Evolutionary conservation across 495 filamentous ascomycete genomes (phyloP), one percentile per base, ranked within the genome.

Genomic region (Penicillium atrosanguineum): DNA sequence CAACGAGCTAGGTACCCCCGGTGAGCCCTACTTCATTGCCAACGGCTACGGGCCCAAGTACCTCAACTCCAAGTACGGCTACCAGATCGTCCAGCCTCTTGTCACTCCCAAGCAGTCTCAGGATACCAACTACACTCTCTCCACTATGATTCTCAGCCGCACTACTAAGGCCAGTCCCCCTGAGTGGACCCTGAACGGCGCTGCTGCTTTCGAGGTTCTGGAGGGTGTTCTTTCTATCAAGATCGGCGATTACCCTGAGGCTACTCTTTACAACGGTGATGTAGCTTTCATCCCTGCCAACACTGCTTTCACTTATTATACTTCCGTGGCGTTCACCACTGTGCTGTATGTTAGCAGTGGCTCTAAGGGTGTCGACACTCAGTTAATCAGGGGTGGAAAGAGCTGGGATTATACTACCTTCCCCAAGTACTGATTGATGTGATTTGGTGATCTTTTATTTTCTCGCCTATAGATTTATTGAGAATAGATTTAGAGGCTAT

Each of bases 71-170:
- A 37, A 55, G 49, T 55, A 64, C 40, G 63, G 72, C 19, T 76
- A 75, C 60, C 70, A 75, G 59, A 64, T 76, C 31, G 56, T 78
- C 4, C 63, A 70, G 46, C 74, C 74, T n/a, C 61, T 78, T 23
- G 69, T 72, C 8, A 67, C 68, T 16, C 47, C 54, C 12, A 55
- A 57, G n/a, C 54, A 65, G 53, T 46, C 70, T 25, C 64, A 68
- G 34, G 67, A 70, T 12, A 57, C 46, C 25, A 72, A 66, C 51
- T 72, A 73, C 45, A 74, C 73, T 20, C 50, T 73, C 7, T 68
- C 71, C 14, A 75, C 71, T 6, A 61, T 76, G 20, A 59, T 57
- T 25, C 57, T 71, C 40, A 60, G 61, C 36, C 58, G 60, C 3
- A 53, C 53, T 21, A 54, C 50, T 25, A 53, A 52, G 42, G 39